A percentile compares a stretch with the other conserved stretches of the same genome.
Evolutionary conservation across 257 asterid genomes (phyloP).

Genomic region (Plantago ovata): DNA sequence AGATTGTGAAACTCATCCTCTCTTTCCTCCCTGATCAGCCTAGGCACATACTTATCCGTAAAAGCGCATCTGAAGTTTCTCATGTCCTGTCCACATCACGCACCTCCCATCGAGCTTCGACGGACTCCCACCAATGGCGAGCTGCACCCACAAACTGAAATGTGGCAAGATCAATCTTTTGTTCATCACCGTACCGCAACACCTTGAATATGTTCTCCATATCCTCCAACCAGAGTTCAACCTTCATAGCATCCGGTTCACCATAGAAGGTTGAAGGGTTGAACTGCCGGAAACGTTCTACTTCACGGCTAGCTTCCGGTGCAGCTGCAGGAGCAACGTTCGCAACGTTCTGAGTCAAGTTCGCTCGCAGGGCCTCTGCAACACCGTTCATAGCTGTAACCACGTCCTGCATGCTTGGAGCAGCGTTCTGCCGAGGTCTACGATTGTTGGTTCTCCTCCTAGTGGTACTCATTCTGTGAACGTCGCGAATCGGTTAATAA

Average conservation of each 20-base stretch:
- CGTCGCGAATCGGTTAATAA: no score
- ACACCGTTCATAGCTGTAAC: no score
- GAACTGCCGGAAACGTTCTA: not conserved
- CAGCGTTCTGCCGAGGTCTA: no score
- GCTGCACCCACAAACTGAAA: not conserved
- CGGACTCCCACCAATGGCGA: not conserved
- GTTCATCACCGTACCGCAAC: not conserved
- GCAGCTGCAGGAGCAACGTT: no score
- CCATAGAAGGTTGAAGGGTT: not conserved
- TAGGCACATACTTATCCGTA: not conserved
- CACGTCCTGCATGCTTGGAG: no score
- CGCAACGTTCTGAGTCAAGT: no score
- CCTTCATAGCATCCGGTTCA: not conserved
- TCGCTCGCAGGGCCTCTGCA: no score
- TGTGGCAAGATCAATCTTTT: not conserved
- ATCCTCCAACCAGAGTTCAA: not conserved
- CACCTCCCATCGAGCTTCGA: not conserved
- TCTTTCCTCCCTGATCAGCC: not conserved
- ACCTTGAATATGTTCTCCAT: not conserved
- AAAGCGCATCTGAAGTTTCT: not conserved
- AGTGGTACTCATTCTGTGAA: no score
- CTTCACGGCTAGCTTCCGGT: no score
- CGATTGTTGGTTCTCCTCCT: no score
- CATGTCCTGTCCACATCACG: not conserved
- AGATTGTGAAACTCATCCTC: not conserved